Percentiles rank a stretch among this genome's conserved stretches.
Evolutionary conservation across 495 filamentous ascomycete genomes (phyloP).

Genomic region (Hypoxylon trugodes): DNA sequence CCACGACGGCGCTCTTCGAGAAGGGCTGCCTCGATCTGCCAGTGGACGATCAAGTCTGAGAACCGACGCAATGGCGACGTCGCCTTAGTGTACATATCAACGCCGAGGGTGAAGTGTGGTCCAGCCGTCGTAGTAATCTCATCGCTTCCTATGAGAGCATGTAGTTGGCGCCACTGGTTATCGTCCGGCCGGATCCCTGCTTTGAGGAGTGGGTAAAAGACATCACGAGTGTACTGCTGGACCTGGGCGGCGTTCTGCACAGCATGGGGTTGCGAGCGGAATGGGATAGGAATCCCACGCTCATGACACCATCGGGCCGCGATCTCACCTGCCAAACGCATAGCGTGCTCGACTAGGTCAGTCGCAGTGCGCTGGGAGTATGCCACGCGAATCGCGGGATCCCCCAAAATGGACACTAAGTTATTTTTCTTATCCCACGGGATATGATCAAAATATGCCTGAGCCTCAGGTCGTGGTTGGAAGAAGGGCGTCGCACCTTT

Average conservation of each 20-base stretch:
- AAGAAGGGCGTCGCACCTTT: constrained; percentile 53
- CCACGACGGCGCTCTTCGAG: constrained; percentile 70
- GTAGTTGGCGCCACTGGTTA: constrained; percentile 69
- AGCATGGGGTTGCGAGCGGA: constrained; percentile 71
- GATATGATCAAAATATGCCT: constrained; percentile 44
- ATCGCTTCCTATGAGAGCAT: constrained; percentile 60
- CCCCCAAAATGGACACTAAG: constrained; percentile 41
- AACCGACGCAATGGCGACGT: constrained; percentile 90
- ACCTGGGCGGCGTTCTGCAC: constrained; percentile 54
- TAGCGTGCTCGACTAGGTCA: constrained; percentile 61
- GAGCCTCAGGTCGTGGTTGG: constrained; percentile 42
- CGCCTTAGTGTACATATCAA: constrained; percentile 76
- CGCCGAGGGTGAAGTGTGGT: constrained; percentile 67
- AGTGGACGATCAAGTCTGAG: constrained; percentile 84
- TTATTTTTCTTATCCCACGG: constrained; percentile 12
- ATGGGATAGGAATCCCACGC: constrained; percentile 81
- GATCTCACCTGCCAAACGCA: constrained; percentile 80
- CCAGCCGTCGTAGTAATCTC: constrained; percentile 59
- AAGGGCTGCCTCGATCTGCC: constrained; percentile 87
- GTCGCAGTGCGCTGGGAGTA: constrained; percentile 36
- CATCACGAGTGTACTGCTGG: constrained; percentile 55
- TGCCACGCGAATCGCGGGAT: constrained; percentile 53
- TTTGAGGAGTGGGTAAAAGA: constrained; percentile 60
- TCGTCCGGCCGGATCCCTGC: constrained; percentile 65
- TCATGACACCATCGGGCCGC: constrained; percentile 76